phyloP scores from a whole-genome alignment of 176 grass and related monocot genomes.

The Elymus sibiricus region DNA sequence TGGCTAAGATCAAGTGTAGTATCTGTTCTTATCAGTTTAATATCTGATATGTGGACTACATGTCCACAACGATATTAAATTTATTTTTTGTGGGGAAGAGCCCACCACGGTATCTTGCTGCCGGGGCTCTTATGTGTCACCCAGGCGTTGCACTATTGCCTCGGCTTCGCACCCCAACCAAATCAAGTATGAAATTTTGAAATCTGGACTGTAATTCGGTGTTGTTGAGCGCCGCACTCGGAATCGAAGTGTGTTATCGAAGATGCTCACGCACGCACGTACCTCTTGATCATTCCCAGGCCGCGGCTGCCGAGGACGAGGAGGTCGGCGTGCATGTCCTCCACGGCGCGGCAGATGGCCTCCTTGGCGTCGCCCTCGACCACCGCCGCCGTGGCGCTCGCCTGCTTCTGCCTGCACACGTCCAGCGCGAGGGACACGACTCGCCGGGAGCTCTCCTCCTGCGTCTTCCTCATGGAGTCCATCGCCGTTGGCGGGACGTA shows the following conservation, averaged over 20 bases:
- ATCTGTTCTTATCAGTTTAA: conserved; percentile 37
- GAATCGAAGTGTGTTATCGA: not conserved
- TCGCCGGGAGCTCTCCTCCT: conserved; percentile 50
- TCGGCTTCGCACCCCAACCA: not conserved
- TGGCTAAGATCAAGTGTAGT: conserved; percentile 82
- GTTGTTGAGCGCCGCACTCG: no score
- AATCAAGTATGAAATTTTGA: no score
- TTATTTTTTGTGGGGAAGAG: conserved; percentile 1
- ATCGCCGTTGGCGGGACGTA: conserved; percentile 39
- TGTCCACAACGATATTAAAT: conserved; percentile 67
- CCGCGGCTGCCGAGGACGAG: conserved; percentile 77
- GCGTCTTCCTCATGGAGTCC: conserved; percentile 52
- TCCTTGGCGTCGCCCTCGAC: conserved; percentile 86
- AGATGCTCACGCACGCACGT: not conserved
- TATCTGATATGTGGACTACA: not conserved
- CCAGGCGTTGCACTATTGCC: not conserved
- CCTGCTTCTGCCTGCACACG: conserved; percentile 47
- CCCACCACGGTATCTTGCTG: no score
- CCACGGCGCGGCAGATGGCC: conserved; percentile 57
- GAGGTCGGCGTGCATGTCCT: conserved; percentile 56
- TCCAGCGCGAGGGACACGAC: conserved; percentile 42
- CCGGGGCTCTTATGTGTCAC: not conserved
- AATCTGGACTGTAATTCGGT: no score
- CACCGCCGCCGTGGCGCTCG: conserved; percentile 34
- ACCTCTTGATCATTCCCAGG: conserved; percentile 73